Evolutionary conservation across 169 alveolate species (phyloP), one percentile per base, ranked within the genome.

Genomic region (Cyclospora cayetanensis): DNA sequence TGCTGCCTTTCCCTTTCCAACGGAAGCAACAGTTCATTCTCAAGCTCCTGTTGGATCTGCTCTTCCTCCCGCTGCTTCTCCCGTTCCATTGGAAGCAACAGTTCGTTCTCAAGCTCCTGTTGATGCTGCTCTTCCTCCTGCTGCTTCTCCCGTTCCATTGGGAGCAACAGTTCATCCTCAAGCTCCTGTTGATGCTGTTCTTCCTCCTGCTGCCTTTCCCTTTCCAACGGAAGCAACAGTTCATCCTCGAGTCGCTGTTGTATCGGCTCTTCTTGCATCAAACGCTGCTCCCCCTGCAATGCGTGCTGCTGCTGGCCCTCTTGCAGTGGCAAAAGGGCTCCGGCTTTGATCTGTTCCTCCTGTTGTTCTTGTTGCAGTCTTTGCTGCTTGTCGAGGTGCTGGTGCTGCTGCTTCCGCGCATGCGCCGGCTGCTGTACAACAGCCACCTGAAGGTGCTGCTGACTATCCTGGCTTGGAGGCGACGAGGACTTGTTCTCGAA

Each of bases 231-330:
- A 9, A 18, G 12, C 37, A 65, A n/a, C n/a, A 65, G 34, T 41
- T 65, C 76, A n/a, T 65, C 76, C 76, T 65, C 76, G 20, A 65
- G 76, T 41, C 31, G 76, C 76, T 65, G 76, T 41, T 65, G 76
- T 41, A 22, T 35, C 76, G 1, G 41, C 12, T 65, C 41, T 18
- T 11, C 25, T 12, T 65, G 76, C 76, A 27, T 35, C 76, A 27
- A 41, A 35, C 31, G 76, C 39, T 15, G 39, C 76, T 65, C 39
- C 37, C 31, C 43, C 37, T 65, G 76, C 76, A 65, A 41, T 31
- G 35, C 4, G 39, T 65, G 76, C 76, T 65, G 76, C 29, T 22
- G 29, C 37, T 65, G 39, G 22, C 31, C 76, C 35, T 65, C 39
- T 65, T 65, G 76, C 76, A 1, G 37, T 25, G 15, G 55, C n/a